These are phyloP conservation scores for Eleusine coracana DNA, from an alignment of 176 grass and related monocot species.

Conservation along the genomic window DNA sequence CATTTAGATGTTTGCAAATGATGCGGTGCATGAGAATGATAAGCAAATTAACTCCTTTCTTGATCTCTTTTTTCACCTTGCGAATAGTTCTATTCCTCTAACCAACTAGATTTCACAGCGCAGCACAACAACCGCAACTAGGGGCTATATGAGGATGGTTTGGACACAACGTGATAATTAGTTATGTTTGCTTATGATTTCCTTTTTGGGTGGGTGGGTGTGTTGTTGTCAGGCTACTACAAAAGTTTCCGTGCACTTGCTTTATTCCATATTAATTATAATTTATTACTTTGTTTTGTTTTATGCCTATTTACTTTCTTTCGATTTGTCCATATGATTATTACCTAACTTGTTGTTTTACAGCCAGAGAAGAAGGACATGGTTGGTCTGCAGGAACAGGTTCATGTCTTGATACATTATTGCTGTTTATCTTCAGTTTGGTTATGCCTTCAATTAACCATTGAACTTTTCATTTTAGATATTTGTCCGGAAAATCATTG, in stretches of 20 bases:
- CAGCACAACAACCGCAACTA: too few species aligned
- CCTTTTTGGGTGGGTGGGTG: too few species aligned
- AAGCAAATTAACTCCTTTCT: too few species aligned
- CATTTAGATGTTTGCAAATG: too few species aligned
- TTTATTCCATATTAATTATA: not conserved
- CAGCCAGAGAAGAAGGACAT: constrained; percentile 90
- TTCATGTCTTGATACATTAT: constrained; percentile 38
- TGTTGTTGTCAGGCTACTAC: not conserved
- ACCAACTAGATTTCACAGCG: too few species aligned
- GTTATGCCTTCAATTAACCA: constrained; percentile 16
- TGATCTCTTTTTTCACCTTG: too few species aligned
- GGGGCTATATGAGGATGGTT: not conserved
- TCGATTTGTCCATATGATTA: not conserved
- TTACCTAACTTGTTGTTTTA: constrained; percentile 37
- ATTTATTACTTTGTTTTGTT: not conserved
- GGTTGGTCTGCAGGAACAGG: constrained; percentile 85
- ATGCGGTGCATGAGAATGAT: too few species aligned
- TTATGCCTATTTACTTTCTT: not conserved
- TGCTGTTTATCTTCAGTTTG: constrained; percentile 1
- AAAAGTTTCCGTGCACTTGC: not conserved
- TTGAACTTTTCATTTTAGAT: constrained; percentile 51
- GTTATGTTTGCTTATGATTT: not conserved
- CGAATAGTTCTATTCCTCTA: too few species aligned
- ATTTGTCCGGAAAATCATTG: constrained; percentile 93
- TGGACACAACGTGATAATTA: not conserved